A percentile compares a stretch with the other conserved stretches of the same genome.
Evolutionary conservation across 2,329 filamentous ascomycete species (phyloP).

Genomic region (Myotisia sp.): DNA sequence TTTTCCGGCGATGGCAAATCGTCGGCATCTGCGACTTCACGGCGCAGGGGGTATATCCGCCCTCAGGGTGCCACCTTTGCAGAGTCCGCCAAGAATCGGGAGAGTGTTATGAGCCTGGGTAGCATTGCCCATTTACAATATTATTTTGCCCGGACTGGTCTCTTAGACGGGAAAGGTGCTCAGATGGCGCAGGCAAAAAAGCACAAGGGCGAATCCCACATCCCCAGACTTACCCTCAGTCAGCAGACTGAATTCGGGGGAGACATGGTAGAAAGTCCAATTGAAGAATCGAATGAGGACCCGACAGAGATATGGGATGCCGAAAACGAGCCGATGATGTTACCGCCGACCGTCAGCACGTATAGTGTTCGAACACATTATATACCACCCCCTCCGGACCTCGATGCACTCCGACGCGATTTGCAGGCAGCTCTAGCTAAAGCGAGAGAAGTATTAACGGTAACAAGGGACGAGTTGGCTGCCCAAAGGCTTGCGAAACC

Average conservation of each 20-base stretch:
- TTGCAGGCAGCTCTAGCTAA: slow-evolving; percentile 54
- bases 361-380: slow-evolving; percentile 76
- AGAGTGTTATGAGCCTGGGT: slow-evolving; percentile 90
- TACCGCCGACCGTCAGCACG: slow-evolving; percentile 93
- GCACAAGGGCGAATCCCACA: slow-evolving; percentile 32
- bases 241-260: slow-evolving; percentile 26
- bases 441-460: slow-evolving; percentile 52
- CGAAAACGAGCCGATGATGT: slow-evolving; percentile 57
- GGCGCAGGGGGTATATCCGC: slow-evolving; percentile 70
- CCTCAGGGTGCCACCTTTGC: slow-evolving; percentile 82
- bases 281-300: slow-evolving; percentile 23
- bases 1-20: slow-evolving; percentile 32
- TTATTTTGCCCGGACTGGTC: slow-evolving; percentile 88
- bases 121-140: slow-evolving; percentile 97
- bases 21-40: slow-evolving; percentile 29
- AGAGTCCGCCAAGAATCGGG: slow-evolving; percentile 72
- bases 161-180: slow-evolving; percentile 85
- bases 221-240: slow-evolving; percentile 28
- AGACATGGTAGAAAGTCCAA: slow-evolving; percentile 40
- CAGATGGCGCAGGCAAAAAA: slow-evolving; percentile 63
- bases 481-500: slow-evolving; percentile 15
- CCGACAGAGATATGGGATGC: slow-evolving; percentile 30
- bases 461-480: slow-evolving; percentile 21
- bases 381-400: slow-evolving; percentile 69
- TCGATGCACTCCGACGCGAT: slow-evolving; percentile 59